phyloP scores from a whole-genome alignment of 83 land plant species.

The Picea engelmannii region DNA sequence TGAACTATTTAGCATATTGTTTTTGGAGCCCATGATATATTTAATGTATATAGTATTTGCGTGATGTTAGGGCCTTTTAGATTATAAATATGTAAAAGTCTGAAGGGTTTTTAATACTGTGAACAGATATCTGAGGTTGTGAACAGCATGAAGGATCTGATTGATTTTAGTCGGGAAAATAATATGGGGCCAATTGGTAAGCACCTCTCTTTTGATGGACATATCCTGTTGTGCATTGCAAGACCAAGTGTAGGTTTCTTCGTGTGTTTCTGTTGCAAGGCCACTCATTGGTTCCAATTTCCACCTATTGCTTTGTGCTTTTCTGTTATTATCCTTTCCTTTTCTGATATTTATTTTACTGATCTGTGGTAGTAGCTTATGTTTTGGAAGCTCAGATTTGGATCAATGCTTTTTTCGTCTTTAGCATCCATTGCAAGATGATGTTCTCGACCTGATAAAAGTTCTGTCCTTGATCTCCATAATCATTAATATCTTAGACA shows the following conservation, averaged over 20 bases:
- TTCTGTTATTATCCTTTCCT: neutral
- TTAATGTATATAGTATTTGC: neutral
- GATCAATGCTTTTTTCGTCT: neutral
- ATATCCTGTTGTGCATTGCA: neutral
- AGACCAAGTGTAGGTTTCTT: neutral
- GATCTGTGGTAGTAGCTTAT: neutral
- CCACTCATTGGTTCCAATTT: too few relatives aligned
- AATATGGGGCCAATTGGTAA: constrained; percentile 91
- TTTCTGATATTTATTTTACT: neutral
- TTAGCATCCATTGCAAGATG: too few relatives aligned
- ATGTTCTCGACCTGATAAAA: neutral
- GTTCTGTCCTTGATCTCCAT: neutral
- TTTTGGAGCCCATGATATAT: neutral
- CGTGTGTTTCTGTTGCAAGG: too few relatives aligned
- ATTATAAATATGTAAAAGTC: neutral
- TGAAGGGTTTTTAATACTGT: neutral
- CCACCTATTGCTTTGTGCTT: too few relatives aligned
- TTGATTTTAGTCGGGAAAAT: constrained; percentile 75
- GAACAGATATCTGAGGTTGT: constrained; percentile 96
- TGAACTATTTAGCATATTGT: neutral
- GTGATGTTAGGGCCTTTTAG: neutral
- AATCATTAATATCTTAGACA: neutral
- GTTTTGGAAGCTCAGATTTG: neutral
- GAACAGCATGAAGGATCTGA: constrained; percentile 95
- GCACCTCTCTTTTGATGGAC: constrained; percentile 1